Evolutionary conservation across 108 stramenopile species (phyloP).

Genomic region (Nitzschia sp.): DNA sequence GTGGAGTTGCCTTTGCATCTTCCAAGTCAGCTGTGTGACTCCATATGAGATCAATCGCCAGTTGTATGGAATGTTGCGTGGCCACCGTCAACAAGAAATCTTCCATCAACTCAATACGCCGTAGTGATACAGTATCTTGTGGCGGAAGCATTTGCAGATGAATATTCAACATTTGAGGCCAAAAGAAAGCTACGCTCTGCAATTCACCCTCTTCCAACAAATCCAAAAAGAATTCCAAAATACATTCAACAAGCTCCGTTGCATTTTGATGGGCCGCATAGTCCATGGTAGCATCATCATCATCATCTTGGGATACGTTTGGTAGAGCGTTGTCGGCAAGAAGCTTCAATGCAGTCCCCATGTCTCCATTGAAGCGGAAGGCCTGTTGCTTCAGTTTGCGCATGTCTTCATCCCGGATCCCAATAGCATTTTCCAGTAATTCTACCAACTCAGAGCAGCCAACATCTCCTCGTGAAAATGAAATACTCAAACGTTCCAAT

Average conservation of each 20-base stretch:
- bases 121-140: conserved; percentile 53
- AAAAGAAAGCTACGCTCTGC: conserved; percentile 77
- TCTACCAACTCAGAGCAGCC: conserved; percentile 69
- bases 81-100: conserved; percentile 83
- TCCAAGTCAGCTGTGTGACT: conserved; percentile 83
- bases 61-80: conserved; percentile 67
- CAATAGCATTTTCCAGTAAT: conserved; percentile 53
- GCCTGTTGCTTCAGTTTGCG: conserved; percentile 78
- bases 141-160: conserved; percentile 87
- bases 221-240: conserved; percentile 85
- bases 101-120: conserved; percentile 76
- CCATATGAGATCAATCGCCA: conserved; percentile 81
- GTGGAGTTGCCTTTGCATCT: conserved; percentile 45
- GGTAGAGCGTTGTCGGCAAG: conserved; percentile 72
- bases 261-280: conserved; percentile 13
- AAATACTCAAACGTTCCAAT: conserved; percentile 44
- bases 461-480: conserved; percentile 49
- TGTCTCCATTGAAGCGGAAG: conserved; percentile 85
- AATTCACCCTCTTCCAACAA: conserved; percentile 78
- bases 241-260: conserved; percentile 67
- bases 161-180: conserved; percentile 81
- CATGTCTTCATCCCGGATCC: conserved; percentile 48
- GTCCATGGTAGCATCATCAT: conserved; percentile 10
- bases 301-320: not conserved
- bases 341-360: conserved; percentile 81